These are phyloP conservation scores for Globisporangium abappressorium DNA, from an alignment of 352 stramenopile species.

Conservation along the genomic window DNA sequence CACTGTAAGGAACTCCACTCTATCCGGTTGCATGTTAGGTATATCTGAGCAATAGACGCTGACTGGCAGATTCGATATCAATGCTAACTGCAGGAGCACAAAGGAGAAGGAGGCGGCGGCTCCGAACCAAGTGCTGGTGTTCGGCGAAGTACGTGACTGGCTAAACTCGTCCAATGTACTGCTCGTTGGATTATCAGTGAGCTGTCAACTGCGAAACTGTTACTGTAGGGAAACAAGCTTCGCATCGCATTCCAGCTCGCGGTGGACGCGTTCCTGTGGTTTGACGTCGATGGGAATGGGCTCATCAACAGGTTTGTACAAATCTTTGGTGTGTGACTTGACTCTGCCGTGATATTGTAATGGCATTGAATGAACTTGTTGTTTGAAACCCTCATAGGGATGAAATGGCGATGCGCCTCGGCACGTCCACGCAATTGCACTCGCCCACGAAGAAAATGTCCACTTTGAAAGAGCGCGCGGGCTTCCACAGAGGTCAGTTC, in stretches of 20 bases:
- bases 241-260: constrained; percentile 77
- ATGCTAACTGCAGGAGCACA: background rate
- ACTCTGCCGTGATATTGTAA: too few relatives aligned
- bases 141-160: constrained; percentile 36
- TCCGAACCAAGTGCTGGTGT: constrained; percentile 44
- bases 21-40: too few relatives aligned
- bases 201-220: background rate
- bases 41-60: too few relatives aligned
- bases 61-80: too few relatives aligned
- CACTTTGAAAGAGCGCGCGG: constrained; percentile 16
- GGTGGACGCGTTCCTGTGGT: constrained; percentile 83
- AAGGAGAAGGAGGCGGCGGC: constrained; percentile 6
- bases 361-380: background rate
- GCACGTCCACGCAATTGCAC: constrained; percentile 62
- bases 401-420: constrained; percentile 61
- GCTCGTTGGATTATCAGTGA: too few relatives aligned
- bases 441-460: constrained; percentile 82
- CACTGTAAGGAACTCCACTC: constrained; percentile 37
- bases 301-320: constrained; percentile 48
- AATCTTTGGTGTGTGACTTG: too few relatives aligned
- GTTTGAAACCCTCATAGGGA: constrained; percentile 9
- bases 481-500: constrained; percentile 10
- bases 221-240: constrained; percentile 67
- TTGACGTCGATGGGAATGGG: constrained; percentile 76
- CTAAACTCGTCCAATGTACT: too few relatives aligned